These are phyloP conservation scores for Candida palmyrensis DNA, from an alignment of 805 yeast genomes.

Conservation along the genomic window DNA sequence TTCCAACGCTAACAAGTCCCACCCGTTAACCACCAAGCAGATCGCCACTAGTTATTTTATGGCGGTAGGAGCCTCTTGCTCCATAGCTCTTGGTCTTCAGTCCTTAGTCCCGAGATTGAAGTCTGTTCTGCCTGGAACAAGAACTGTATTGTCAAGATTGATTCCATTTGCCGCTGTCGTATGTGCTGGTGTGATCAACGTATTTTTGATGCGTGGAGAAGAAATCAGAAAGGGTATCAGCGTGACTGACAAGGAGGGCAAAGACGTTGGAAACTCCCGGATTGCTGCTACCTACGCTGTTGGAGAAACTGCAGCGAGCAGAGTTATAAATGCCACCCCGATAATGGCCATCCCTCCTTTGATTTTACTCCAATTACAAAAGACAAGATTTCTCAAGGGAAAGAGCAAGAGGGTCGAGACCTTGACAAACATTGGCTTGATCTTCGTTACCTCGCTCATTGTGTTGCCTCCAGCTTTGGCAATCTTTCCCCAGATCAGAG, in stretches of 20 bases:
- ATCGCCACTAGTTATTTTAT: conserved; percentile 72
- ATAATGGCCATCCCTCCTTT: conserved; percentile 96
- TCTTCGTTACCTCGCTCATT: conserved; percentile 77
- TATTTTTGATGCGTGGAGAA: conserved; percentile 93
- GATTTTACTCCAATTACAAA: conserved; percentile 72
- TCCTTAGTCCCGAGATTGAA: conserved; percentile 84
- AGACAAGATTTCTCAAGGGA: conserved; percentile 55
- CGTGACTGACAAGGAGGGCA: conserved; percentile 57
- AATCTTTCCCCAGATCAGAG: conserved; percentile 87
- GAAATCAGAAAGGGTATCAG: conserved; percentile 83
- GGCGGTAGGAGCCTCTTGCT: conserved; percentile 93
- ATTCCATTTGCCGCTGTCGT: conserved; percentile 99
- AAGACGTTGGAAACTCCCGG: conserved; percentile 64
- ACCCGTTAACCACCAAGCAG: conserved; percentile 78
- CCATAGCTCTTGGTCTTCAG: conserved; percentile 91
- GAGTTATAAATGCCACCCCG: conserved; percentile 96
- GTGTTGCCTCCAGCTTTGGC: conserved; percentile 95
- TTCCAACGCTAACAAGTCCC: conserved; percentile 93
- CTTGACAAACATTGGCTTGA: conserved; percentile 75
- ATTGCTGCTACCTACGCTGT: conserved; percentile 90
- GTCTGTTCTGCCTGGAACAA: conserved; percentile 63
- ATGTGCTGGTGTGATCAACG: conserved; percentile 93
- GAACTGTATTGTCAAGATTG: conserved; percentile 69
- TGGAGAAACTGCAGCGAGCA: conserved; percentile 92
- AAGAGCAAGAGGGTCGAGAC: conserved; percentile 64